These are phyloP conservation scores for Ophiostoma triangulosporum DNA, from an alignment of 2,329 filamentous ascomycete species.

Conservation along the genomic window DNA sequence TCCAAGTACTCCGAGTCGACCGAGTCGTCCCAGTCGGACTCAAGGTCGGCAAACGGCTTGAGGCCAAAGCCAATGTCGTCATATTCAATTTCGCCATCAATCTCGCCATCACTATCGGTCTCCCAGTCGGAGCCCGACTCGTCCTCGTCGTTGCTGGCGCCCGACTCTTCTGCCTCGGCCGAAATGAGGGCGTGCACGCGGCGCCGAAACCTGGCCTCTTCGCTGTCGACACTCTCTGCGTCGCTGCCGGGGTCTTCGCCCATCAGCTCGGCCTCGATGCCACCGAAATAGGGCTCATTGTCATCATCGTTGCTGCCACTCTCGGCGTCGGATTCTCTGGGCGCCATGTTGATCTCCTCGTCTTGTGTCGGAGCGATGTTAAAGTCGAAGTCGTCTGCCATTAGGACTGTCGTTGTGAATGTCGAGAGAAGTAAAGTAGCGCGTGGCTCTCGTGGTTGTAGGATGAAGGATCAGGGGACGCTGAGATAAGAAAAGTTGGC, in stretches of 20 bases:
- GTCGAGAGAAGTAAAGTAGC: too few species aligned
- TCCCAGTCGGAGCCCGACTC: constrained; percentile 5
- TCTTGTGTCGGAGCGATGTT: not conserved
- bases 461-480: too few species aligned
- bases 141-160: constrained; percentile 13
- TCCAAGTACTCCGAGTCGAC: too few species aligned
- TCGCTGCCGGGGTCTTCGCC: not conserved
- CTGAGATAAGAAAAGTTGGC: too few species aligned
- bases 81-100: not conserved
- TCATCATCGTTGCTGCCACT: not conserved
- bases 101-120: not conserved
- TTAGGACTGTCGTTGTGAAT: too few species aligned
- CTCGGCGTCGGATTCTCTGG: not conserved
- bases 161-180: constrained; percentile 1
- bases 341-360: not conserved
- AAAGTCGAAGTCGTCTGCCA: constrained; percentile 1
- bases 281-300: not conserved
- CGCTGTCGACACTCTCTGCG: not conserved
- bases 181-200: not conserved
- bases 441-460: too few species aligned
- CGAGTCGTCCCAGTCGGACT: not conserved
- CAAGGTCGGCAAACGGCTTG: not conserved
- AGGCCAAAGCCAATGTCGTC: not conserved
- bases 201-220: not conserved
- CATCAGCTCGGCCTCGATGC: not conserved